phyloP scores from a whole-genome alignment of 2,329 filamentous ascomycete species.

The Reticulascus tulasneorum region DNA sequence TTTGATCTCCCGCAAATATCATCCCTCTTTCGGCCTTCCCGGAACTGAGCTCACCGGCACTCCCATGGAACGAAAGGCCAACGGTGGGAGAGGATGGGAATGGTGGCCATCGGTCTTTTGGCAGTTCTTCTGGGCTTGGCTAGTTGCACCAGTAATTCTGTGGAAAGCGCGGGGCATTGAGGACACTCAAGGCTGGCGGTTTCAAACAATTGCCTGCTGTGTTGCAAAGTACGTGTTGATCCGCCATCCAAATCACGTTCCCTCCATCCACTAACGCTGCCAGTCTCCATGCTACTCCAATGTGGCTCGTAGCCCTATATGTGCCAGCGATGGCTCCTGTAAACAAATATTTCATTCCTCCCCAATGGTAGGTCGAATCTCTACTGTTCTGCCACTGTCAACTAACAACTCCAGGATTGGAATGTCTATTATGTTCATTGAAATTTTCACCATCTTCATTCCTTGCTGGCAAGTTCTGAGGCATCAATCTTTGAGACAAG shows the following conservation, averaged over 20 bases:
- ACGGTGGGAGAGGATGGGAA: constrained; percentile 56
- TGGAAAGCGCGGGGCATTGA: constrained; percentile 57
- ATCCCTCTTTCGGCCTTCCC: constrained; percentile 55
- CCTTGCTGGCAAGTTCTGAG: constrained; percentile 55
- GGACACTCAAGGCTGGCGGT: constrained; percentile 63
- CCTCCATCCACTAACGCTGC: constrained; percentile 3
- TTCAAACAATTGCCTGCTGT: constrained; percentile 55
- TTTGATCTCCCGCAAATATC: constrained; percentile 62
- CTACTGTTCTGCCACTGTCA: neutral
- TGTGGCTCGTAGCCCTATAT: constrained; percentile 62
- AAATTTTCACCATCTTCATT: constrained; percentile 60
- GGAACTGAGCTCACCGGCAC: constrained; percentile 58
- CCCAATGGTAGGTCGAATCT: constrained; percentile 52
- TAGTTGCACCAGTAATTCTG: constrained; percentile 57
- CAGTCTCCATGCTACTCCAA: constrained; percentile 60
- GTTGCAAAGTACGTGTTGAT: constrained; percentile 35
- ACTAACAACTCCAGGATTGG: constrained; percentile 39
- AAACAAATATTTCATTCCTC: constrained; percentile 54
- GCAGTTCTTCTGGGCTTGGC: constrained; percentile 62
- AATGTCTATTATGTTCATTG: constrained; percentile 58
- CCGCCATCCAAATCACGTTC: neutral
- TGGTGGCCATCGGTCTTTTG: constrained; percentile 64
- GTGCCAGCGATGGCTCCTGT: constrained; percentile 45
- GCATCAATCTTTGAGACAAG: constrained; percentile 39
- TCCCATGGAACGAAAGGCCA: constrained; percentile 42